These are phyloP conservation scores for Pyrus bretschneideri DNA, from an alignment of 306 rosid genomes.

Conservation along the genomic window DNA sequence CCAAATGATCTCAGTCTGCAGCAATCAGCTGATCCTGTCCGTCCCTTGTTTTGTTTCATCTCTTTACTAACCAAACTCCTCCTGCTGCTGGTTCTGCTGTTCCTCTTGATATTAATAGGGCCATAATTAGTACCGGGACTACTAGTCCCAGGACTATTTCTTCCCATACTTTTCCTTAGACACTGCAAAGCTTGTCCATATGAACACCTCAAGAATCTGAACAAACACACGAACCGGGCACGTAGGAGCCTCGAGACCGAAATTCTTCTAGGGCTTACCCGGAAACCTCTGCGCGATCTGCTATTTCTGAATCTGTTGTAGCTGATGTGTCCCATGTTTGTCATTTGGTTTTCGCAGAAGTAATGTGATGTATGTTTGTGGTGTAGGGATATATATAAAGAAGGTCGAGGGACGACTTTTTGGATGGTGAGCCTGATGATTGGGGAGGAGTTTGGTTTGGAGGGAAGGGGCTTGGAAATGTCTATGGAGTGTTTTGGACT, in stretches of 20 bases:
- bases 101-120: constrained; percentile 15
- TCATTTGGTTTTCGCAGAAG: background rate
- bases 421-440: constrained; percentile 33
- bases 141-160: background rate
- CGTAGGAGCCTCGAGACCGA: constrained; percentile 29
- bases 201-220: constrained; percentile 36
- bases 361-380: background rate
- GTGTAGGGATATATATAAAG: constrained; percentile 25
- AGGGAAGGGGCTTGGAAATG: constrained; percentile 1
- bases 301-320: constrained; percentile 40
- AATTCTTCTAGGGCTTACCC: constrained; percentile 42
- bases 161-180: constrained; percentile 24
- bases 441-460: constrained; percentile 30
- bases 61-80: constrained; percentile 18
- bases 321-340: constrained; percentile 20
- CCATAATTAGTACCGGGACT: background rate
- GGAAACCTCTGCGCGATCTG: constrained; percentile 37
- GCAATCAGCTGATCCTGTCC: constrained; percentile 8
- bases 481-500: background rate
- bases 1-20: constrained; percentile 33
- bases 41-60: constrained; percentile 1
- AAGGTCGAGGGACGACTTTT: constrained; percentile 39
- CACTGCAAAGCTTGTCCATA: constrained; percentile 32
- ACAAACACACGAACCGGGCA: constrained; percentile 32
- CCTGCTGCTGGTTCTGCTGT: background rate